Evolutionary conservation across 148 eudicot species (phyloP), one percentile per base, ranked within the genome.

Genomic region (Fagopyrum tataricum): DNA sequence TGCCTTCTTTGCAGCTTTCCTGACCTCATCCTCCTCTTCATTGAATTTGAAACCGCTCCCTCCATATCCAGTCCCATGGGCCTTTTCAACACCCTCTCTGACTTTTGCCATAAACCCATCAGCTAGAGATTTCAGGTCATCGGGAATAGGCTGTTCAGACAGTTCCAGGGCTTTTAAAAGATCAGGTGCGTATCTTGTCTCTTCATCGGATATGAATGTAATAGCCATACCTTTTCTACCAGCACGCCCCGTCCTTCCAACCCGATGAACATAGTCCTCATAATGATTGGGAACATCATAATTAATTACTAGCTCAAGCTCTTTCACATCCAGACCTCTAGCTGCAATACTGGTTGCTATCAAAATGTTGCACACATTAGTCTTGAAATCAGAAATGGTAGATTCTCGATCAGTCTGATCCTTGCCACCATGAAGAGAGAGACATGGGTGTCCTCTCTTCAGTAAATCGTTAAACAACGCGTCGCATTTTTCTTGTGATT

Each of bases 351-450:
- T 90, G 13, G 96, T 90, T 6, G 96, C 93, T 69, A 88, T 83
- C 85, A 90, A 79, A 77, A 90, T 77, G 62, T 82, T 90, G 82
- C 96, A 90, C 18, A 90, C 93, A 75, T 90, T 87, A 69, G 86
- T 84, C 78, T 90, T 90, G 66, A 90, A 90, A 81, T 90, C 96
- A 26, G 91, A 78, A 47, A 90, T 77, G 41, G 96, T 90, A 52
- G 96, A 90, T 73, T 90, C 96, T 18, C 96, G 89, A 68, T 90
- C 96, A 12, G 92, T 89, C 72, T 90, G 96, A 76, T 90, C 96
- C 72, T 90, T 90, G 59, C 81, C 96, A 74, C 96, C 96, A 20
- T 90, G 96, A 58, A 90, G 93, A 39, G 96, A 90, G 39, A 90
- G 88, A 74, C 96, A 90, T 8, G 96, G 93, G 77, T 90, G 87